A percentile compares a stretch with the other conserved stretches of the same genome.
Conservation (phyloP, 495 filamentous ascomycete genomes). For the Podospora anserina region DNA sequence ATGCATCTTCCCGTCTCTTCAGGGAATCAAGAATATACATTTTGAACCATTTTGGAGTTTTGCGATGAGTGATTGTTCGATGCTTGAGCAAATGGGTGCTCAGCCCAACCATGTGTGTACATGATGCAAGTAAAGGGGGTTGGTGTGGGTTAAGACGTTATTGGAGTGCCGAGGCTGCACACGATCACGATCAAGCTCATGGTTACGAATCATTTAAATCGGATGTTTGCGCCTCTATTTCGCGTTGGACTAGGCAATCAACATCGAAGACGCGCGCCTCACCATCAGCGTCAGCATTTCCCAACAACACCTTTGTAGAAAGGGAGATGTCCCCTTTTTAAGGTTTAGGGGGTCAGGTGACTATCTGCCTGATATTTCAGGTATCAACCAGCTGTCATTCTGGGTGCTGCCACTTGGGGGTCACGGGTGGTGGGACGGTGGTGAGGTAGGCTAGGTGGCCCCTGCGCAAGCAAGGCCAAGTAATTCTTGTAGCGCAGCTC, state of each 20-base stretch:
- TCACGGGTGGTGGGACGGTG: not conserved
- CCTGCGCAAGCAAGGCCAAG: not conserved
- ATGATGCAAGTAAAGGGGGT: not conserved
- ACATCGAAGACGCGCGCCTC: not conserved
- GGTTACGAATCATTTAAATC: not conserved
- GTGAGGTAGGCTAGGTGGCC: slow-evolving; percentile 2
- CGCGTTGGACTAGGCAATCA: not conserved
- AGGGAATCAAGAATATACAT: slow-evolving; percentile 11
- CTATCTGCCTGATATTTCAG: slow-evolving; percentile 11
- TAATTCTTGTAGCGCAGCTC: not conserved
- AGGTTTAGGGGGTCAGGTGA: slow-evolving; percentile 8
- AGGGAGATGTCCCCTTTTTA: not conserved
- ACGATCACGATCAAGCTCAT: not conserved
- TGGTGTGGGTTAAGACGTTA: not conserved
- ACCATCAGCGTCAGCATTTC: not conserved
- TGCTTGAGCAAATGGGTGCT: not conserved
- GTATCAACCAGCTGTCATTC: slow-evolving; percentile 6
- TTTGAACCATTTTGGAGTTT: not conserved
- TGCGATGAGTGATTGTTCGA: not conserved
- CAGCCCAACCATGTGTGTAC: not conserved
- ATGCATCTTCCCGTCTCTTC: slow-evolving; percentile 15
- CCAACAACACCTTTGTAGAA: not conserved
- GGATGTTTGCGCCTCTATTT: not conserved
- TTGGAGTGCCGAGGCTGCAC: not conserved
- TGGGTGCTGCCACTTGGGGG: not conserved